These are phyloP conservation scores for Fusarium siculi DNA, from an alignment of 2,329 filamentous ascomycete genomes.

Conservation along the genomic window DNA sequence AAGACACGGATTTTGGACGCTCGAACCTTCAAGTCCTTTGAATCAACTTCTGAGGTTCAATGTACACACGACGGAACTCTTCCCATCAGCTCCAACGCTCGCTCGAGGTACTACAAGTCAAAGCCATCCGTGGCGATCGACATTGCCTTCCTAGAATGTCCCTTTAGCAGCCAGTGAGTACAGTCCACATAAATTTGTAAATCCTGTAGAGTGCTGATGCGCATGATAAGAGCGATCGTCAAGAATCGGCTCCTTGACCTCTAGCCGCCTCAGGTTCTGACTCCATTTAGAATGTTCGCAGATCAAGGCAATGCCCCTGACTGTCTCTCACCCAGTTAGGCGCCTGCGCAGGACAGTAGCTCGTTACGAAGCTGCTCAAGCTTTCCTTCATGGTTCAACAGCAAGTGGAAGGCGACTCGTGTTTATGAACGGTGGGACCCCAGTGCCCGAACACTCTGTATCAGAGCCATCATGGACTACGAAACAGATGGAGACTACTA, in stretches of 20 bases:
- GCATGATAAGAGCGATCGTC: neutral
- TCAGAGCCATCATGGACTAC: no score
- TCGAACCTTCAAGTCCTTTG: rapidly evolving
- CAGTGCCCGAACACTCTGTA: no score
- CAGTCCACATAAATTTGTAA: rapidly evolving
- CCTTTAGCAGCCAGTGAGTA: neutral
- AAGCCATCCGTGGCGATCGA: neutral
- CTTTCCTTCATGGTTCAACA: no score
- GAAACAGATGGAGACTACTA: no score
- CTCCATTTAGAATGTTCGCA: neutral
- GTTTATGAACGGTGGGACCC: no score
- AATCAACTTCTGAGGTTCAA: rapidly evolving
- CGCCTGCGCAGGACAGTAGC: no score
- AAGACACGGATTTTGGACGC: rapidly evolving
- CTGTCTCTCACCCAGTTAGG: neutral
- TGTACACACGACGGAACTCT: neutral
- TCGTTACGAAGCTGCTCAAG: no score
- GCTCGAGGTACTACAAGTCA: neutral
- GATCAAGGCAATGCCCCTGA: neutral
- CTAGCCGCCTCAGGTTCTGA: rapidly evolving
- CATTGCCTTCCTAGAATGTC: neutral
- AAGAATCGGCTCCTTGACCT: no score
- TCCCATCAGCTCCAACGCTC: rapidly evolving
- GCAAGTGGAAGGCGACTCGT: no score
- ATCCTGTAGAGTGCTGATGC: neutral